Conservation (phyloP, 2,329 filamentous ascomycete genomes). For the Microcyclosporella mali region DNA sequence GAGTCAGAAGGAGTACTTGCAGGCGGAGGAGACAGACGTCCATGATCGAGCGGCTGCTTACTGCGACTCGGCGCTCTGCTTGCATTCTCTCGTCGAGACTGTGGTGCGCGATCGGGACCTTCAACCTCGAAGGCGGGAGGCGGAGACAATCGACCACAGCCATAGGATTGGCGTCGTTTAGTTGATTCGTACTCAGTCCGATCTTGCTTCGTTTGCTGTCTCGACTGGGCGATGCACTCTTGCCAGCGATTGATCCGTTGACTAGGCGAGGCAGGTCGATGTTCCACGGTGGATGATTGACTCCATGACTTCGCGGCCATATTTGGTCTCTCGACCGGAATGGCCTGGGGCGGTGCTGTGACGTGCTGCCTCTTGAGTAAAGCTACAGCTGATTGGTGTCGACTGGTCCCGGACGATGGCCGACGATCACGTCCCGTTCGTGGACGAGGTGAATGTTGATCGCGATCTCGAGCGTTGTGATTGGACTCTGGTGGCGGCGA, state of each 20-base stretch:
- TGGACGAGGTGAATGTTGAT: too few relatives aligned
- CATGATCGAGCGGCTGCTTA: not conserved
- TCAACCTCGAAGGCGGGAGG: not conserved
- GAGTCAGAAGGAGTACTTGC: not conserved
- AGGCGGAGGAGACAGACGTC: slow-evolving; percentile 5
- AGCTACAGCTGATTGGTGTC: too few relatives aligned
- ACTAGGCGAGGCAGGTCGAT: not conserved
- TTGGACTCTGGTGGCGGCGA: not conserved
- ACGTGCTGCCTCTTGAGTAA: too few relatives aligned
- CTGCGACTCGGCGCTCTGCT: not conserved
- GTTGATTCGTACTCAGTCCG: too few relatives aligned
- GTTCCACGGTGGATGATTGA: not conserved
- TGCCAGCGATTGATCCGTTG: slow-evolving; percentile 2
- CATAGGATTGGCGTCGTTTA: not conserved
- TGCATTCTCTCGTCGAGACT: not conserved
- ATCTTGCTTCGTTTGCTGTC: not conserved
- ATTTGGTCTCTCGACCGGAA: not conserved
- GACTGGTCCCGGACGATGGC: too few relatives aligned
- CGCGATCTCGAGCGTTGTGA: not conserved
- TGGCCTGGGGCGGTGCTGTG: too few relatives aligned
- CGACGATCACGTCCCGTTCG: too few relatives aligned
- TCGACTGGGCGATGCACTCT: not conserved
- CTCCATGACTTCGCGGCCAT: not conserved
- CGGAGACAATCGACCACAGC: slow-evolving; percentile 1
- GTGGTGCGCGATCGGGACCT: too few relatives aligned